A percentile compares a stretch with the other conserved stretches of the same genome.
These are phyloP conservation scores for Hypoxylon sp. DNA, from an alignment of 2,329 filamentous ascomycete genomes.

Conservation along the genomic window DNA sequence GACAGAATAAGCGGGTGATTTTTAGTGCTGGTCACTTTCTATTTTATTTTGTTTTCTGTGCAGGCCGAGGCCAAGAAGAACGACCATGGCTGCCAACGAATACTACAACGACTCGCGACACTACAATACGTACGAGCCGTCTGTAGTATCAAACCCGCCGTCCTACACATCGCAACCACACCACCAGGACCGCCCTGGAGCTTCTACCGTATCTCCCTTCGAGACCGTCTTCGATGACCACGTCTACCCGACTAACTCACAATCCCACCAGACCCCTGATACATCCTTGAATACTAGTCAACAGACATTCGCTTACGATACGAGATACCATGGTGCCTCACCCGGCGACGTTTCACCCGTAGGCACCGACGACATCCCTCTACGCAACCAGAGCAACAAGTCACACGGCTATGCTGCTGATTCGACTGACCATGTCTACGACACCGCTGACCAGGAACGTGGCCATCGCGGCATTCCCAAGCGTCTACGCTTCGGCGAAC, in stretches of 20 bases:
- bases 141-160: conserved; percentile 62
- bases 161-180: conserved; percentile 57
- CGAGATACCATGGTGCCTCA: conserved; percentile 68
- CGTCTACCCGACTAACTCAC: conserved; percentile 70
- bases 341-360: conserved; percentile 59
- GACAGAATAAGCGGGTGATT: background rate
- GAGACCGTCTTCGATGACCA: conserved; percentile 78
- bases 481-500: conserved; percentile 69
- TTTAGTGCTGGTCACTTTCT: conserved; percentile 35
- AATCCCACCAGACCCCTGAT: conserved; percentile 50
- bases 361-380: conserved; percentile 69
- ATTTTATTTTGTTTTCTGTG: conserved; percentile 6
- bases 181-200: conserved; percentile 52
- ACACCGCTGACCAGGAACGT: conserved; percentile 60
- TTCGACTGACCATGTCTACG: conserved; percentile 73
- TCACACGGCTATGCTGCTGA: conserved; percentile 49
- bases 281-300: conserved; percentile 55
- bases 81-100: conserved; percentile 73
- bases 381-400: conserved; percentile 63
- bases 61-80: background rate
- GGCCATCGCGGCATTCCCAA: conserved; percentile 54
- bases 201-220: conserved; percentile 68
- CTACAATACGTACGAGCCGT: conserved; percentile 60
- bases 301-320: conserved; percentile 67
- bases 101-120: conserved; percentile 70